A percentile compares a stretch with the other conserved stretches of the same genome.
Evolutionary conservation across 805 yeast genomes (phyloP).

Genomic region (Yarrowia sp.): DNA sequence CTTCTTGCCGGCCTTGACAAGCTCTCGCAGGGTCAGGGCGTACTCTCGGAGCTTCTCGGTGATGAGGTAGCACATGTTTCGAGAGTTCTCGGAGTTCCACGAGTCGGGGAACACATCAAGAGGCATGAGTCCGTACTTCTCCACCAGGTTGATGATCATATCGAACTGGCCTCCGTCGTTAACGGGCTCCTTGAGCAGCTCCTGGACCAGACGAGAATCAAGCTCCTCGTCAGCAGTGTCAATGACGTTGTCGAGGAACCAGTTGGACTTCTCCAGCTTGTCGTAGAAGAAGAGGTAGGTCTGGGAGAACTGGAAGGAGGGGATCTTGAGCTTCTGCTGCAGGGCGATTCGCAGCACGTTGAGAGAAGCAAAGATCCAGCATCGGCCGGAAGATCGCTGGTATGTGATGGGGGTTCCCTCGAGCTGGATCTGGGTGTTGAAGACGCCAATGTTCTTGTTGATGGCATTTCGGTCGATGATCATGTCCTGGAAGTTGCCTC

Average conservation of each 20-base stretch:
- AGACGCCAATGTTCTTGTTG: conserved; percentile 37
- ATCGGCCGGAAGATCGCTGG: conserved; percentile 75
- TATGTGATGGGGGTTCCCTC: conserved; percentile 67
- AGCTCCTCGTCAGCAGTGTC: conserved; percentile 65
- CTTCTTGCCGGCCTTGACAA: conserved; percentile 45
- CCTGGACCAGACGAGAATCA: conserved; percentile 69
- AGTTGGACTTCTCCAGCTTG: conserved; percentile 80
- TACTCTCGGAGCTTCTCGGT: conserved; percentile 73
- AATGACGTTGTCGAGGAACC: conserved; percentile 70
- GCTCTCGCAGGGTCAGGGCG: conserved; percentile 65
- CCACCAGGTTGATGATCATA: conserved; percentile 72
- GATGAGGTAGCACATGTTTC: conserved; percentile 56
- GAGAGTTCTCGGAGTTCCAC: conserved; percentile 52
- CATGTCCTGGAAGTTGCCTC: conserved; percentile 46
- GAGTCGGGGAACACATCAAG: conserved; percentile 69
- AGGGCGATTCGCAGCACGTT: conserved; percentile 67
- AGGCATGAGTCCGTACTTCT: conserved; percentile 82
- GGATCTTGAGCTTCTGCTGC: conserved; percentile 59
- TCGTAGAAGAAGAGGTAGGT: conserved; percentile 80
- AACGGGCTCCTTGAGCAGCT: conserved; percentile 62
- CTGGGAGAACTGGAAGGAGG: conserved; percentile 72
- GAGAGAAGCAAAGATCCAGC: conserved; percentile 87
- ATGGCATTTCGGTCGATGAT: conserved; percentile 35
- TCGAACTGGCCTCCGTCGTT: conserved; percentile 88
- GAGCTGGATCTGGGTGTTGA: conserved; percentile 45